Evolutionary conservation across 176 grass and related monocot species (phyloP).

Genomic region (Hyparrhenia diplandra): DNA sequence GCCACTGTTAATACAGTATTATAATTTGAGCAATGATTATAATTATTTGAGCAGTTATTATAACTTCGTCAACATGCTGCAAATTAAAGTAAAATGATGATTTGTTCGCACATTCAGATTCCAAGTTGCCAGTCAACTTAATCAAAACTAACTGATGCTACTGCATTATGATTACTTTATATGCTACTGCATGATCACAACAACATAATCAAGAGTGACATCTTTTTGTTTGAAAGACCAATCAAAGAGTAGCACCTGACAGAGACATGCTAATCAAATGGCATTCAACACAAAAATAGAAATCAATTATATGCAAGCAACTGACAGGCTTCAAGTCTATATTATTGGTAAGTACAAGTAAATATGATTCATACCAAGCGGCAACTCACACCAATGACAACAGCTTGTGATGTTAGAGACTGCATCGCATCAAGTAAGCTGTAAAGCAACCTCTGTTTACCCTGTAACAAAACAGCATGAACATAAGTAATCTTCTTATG

Average conservation of each 20-base stretch:
- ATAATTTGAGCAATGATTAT: background rate
- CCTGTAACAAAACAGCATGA: conserved; percentile 47
- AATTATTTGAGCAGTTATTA: background rate
- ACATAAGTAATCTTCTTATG: conserved; percentile 1
- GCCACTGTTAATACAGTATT: background rate
- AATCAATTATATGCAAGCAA: background rate
- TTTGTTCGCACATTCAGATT: conserved; percentile 3
- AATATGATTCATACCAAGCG: conserved; percentile 56
- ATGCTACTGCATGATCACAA: background rate
- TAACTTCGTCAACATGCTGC: background rate
- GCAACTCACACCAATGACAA: conserved; percentile 93
- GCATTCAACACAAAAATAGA: conserved; percentile 11
- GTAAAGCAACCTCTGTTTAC: conserved; percentile 93
- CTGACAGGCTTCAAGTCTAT: background rate
- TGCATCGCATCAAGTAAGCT: conserved; percentile 93
- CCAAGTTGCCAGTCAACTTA: background rate
- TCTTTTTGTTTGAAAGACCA: background rate
- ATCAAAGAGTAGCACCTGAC: background rate
- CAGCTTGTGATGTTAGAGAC: conserved; percentile 78
- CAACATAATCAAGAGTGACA: too few relatives aligned
- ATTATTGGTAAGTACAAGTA: conserved; percentile 7
- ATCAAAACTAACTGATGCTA: conserved; percentile 3
- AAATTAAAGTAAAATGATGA: background rate
- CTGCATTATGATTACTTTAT: background rate
- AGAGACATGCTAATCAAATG: background rate